Evolutionary conservation across 208 protist genomes (phyloP), one percentile per base, ranked within the genome.

Genomic region (Trypanosoma cruzi): DNA sequence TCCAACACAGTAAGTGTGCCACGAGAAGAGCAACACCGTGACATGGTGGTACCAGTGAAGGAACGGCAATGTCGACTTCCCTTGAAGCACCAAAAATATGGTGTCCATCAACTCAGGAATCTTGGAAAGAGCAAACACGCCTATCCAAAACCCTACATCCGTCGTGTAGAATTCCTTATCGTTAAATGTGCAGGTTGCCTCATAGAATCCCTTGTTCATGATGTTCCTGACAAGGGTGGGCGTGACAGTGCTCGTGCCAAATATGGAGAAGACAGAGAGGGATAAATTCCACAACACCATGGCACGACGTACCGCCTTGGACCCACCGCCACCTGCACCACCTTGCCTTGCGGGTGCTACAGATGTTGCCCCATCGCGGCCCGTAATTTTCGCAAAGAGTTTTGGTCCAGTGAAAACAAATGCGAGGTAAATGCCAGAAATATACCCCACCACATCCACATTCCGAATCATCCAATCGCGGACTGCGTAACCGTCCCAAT

Each of bases 11-110:
- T 82, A 85, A 57, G 79, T 70, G 34, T 82, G 79, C 79, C 79
- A 85, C 26, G 71, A 81, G 66, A 76, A 85, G 20, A 85, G 61
- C 26, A 85, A 32, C 18, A 85, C 72, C 16, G 79, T 85, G 14
- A 80, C 61, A 58, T 85, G 79, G 66, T 85, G 79, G 57, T 77
- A 85, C 79, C 79, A 96, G 71, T 96, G 92, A 6, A 96, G 64
- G 66, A 95, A 94, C 49, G 89, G 83, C 4, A 95, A 59, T 5
- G 79, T 64, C 64, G 28, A 84, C 54, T 93, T 92, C 7, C 72
- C 72, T 29, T 80, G 54, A 28, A 95, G 52, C 34, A 96, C 81
- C 40, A 96, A 79, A 67, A 94, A 93, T 8, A 92, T 16, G 6
- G 86, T 90, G 59, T 92, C 86, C 2, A 85, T 18, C 4, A 92